Base-by-base conservation (phyloP, 169 alveolate genomes). In the Plasmodium malariae region DNA sequence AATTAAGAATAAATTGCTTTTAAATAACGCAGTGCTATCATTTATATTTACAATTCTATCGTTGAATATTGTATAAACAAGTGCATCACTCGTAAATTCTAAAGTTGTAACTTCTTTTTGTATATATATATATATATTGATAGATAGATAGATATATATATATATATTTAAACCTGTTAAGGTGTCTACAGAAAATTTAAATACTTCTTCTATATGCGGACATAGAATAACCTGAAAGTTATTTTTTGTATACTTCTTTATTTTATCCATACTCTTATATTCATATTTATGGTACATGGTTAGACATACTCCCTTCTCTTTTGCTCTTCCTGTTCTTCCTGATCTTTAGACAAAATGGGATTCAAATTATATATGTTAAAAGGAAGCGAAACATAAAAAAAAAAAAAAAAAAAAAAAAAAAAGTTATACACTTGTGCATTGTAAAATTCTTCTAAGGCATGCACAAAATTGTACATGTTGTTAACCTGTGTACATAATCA, bases 401-500 rank as follows among this genome's bases (percentile, higher is more conserved):
- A 63, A 63, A 34, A 51, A 51, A 51, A n/a, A n/a, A 51, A n/a
- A 11, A n/a, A 51, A 51, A 51, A 51, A 51, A n/a, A n/a, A 51
- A 51, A 51, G 14, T 51, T 51, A 3, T n/a, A n/a, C 28, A 6
- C 12, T 51, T n/a, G 62, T n/a, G n/a, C n/a, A n/a, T n/a, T n/a
- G n/a, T n/a, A n/a, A n/a, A 11, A 51, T 51, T 11, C 28, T 51
- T 51, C 62, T 3, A 51, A 19, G 62, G 12, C n/a, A 21, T 60
- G 9, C 19, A n/a, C n/a, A 62, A 9, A 55, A n/a, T 45, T 43
- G 12, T 59, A 43, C 28, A 9, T 69, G 14, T 19, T n/a, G n/a
- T n/a, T n/a, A n/a, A 78, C 89, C 89, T 78, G 55, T 78, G 89
- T 62, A 78, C 48, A 54, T 78, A 78, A 78, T 78, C 89, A 78